Evolutionary conservation across 2,329 filamentous ascomycete species (phyloP).

Genomic region (Rutstroemia sp.): DNA sequence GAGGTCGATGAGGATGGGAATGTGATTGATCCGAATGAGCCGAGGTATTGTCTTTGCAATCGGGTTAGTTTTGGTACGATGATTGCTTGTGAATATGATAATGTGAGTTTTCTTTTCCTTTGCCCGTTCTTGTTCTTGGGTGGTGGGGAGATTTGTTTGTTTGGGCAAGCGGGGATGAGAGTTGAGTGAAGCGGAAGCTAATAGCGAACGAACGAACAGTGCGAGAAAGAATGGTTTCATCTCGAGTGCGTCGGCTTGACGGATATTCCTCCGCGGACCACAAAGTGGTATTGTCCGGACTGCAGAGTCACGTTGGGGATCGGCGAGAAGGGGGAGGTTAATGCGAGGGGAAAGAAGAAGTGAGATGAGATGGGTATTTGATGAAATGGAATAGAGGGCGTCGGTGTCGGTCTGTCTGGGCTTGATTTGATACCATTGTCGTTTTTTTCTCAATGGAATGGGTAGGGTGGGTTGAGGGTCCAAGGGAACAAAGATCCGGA

Average conservation of each 20-base stretch:
- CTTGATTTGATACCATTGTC: too few relatives aligned
- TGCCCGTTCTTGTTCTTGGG: slow-evolving; percentile 5
- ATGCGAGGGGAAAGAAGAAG: slow-evolving; percentile 29
- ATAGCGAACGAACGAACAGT: slow-evolving; percentile 37
- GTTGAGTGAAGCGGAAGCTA: slow-evolving; percentile 5
- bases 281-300: slow-evolving; percentile 80
- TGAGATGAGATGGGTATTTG: slow-evolving; percentile 9
- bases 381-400: not conserved
- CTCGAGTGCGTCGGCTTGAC: slow-evolving; percentile 66
- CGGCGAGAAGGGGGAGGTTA: slow-evolving; percentile 56
- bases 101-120: slow-evolving; percentile 46
- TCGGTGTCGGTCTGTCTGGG: too few relatives aligned
- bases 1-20: slow-evolving; percentile 63
- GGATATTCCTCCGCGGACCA: slow-evolving; percentile 61
- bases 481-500: too few relatives aligned
- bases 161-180: not conserved
- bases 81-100: slow-evolving; percentile 75
- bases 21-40: slow-evolving; percentile 67
- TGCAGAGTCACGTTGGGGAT: slow-evolving; percentile 58
- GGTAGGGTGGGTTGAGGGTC: too few relatives aligned
- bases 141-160: not conserved
- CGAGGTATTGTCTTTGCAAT: slow-evolving; percentile 71
- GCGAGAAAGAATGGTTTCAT: slow-evolving; percentile 81
- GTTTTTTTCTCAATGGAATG: too few relatives aligned
- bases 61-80: slow-evolving; percentile 75